Base-by-base conservation (phyloP, 495 filamentous ascomycete genomes). In the Friedmanniomyces endolithicus region DNA sequence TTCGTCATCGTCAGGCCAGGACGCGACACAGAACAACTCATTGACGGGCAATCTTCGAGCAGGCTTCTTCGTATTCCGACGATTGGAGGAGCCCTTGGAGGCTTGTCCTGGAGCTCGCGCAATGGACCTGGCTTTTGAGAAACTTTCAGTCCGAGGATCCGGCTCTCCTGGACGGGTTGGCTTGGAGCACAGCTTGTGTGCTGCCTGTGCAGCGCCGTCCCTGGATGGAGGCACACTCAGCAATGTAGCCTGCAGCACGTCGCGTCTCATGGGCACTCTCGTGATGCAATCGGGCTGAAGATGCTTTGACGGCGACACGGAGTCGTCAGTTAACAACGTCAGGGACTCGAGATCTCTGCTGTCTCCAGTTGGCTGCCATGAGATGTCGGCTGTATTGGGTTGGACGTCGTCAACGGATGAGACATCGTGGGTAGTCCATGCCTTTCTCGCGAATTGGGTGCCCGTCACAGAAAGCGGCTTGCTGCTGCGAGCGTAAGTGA, bases 381-480 rank as follows among this genome's bases (percentile, higher is more conserved):
- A 41, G 37, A 2, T 6, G 16, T 41, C 23, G 17, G 6, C 44
- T 11, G 23, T 25, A 6, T 2, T 6, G 12, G 2, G 7, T 3
- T 6, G 44, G 7, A 55, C 51, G 1, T 46, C 34, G 23, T 55
- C 47, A 23, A 52, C 53, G 0, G 37, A 24, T 12, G 57, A 46
- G 0, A 56, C 7, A 23, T 51, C 57, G 53, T 47, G 52, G 12
- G 40, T 47, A 22, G 24, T n/a, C n/a, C n/a, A n/a, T n/a, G n/a
- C 37, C 16, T 6, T 34, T 31, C 47, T 33, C 6, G 27, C 44
- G 19, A 62, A 62, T 24, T 62, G 59, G 11, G 34, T 45, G 1
- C 25, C 56, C 23, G 50, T 58, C 34, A 62, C 19, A 16, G 59
- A 52, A 2, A 62, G 46, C 11, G 51, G 59, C 23, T 29, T 54